These are phyloP conservation scores for Lasiosphaeriaceae sp. DNA, from an alignment of 495 filamentous ascomycete species.

Conservation along the genomic window DNA sequence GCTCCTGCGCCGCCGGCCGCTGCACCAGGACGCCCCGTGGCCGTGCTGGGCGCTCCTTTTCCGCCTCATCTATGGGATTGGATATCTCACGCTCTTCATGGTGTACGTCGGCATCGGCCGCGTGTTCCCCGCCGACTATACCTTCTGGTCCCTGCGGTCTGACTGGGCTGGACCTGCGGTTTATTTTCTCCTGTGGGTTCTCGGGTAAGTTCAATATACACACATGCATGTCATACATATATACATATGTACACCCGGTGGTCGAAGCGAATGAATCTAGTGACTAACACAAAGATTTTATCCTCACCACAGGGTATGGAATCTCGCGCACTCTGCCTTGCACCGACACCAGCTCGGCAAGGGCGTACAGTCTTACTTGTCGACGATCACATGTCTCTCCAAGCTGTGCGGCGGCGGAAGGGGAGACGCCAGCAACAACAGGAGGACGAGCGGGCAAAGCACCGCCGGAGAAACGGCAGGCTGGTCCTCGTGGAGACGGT, in stretches of 20 bases:
- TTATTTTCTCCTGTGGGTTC: conserved; percentile 26
- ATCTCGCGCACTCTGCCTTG: conserved; percentile 17
- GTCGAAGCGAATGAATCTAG: too few relatives aligned
- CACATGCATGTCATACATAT: too few relatives aligned
- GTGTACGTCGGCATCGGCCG: conserved; percentile 22
- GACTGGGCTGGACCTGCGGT: conserved; percentile 15
- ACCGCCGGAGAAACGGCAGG: neutral
- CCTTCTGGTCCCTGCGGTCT: conserved; percentile 21
- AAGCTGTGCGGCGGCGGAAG: neutral
- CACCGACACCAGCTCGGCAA: conserved; percentile 15
- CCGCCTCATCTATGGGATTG: conserved; percentile 12
- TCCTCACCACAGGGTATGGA: conserved; percentile 23
- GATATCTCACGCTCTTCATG: conserved; percentile 26
- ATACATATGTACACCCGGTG: too few relatives aligned
- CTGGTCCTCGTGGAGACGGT: neutral
- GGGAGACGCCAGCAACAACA: neutral
- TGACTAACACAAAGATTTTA: too few relatives aligned
- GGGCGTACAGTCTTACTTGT: neutral
- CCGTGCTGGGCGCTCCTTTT: conserved; percentile 21
- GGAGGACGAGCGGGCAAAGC: neutral
- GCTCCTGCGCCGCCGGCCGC: conserved; percentile 15
- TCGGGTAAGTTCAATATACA: conserved; percentile 17
- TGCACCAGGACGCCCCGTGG: conserved; percentile 13
- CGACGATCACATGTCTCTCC: neutral
- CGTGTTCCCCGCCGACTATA: conserved; percentile 18